Conservation (phyloP, 129 eudicot species). For the Pseudognaphalium luteoalbum region DNA sequence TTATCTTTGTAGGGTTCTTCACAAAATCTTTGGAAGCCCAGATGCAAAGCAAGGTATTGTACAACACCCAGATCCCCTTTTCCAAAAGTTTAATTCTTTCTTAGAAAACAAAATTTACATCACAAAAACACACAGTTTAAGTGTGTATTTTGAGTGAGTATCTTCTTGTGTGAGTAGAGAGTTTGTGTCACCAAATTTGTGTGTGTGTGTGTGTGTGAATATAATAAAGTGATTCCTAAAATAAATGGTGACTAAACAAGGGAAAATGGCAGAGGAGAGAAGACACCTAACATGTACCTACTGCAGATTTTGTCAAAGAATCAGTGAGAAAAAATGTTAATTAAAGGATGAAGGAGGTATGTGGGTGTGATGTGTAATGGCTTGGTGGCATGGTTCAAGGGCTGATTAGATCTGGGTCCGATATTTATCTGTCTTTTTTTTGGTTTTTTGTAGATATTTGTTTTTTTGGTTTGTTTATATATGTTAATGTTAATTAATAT, state of each 20-base stretch:
- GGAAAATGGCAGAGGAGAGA: neutral
- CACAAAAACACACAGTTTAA: neutral
- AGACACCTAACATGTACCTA: neutral
- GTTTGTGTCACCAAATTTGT: neutral
- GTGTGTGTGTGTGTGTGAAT: neutral
- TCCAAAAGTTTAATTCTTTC: slow-evolving; percentile 24
- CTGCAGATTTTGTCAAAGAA: neutral
- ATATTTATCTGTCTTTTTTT: neutral
- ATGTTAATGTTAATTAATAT: no score
- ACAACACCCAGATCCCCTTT: slow-evolving; percentile 61
- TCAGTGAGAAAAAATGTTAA: neutral
- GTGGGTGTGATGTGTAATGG: neutral
- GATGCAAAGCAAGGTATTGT: slow-evolving; percentile 35
- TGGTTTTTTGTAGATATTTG: neutral
- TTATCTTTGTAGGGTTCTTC: slow-evolving; percentile 32
- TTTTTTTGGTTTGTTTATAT: no score
- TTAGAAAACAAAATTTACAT: slow-evolving; percentile 14
- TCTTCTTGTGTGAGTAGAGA: neutral
- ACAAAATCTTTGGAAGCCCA: slow-evolving; percentile 36
- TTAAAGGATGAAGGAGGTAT: neutral
- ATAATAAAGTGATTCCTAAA: neutral
- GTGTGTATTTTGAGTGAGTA: neutral
- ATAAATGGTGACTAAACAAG: neutral
- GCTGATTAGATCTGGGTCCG: neutral
- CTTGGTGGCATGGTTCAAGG: neutral